Conservation (phyloP, 345 rosid species). For the Syzygium grande region DNA sequence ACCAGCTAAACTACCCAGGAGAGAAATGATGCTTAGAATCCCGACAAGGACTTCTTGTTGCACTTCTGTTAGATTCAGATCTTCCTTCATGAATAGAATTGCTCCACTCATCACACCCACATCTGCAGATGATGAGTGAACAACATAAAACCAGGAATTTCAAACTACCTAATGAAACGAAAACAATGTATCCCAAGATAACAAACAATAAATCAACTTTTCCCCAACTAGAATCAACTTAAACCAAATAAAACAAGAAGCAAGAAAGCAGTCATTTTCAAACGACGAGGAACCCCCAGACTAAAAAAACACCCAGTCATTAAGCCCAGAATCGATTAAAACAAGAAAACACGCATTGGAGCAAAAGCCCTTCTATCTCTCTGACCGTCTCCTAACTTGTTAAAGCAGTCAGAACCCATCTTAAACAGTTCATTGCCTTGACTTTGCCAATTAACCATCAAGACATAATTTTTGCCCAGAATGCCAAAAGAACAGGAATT, state of each 20-base stretch:
- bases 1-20: constrained; percentile 81
- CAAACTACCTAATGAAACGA: neutral
- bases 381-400: neutral
- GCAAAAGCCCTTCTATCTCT: neutral
- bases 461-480: neutral
- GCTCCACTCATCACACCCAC: constrained; percentile 98
- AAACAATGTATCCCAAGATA: neutral
- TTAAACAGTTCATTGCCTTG: neutral
- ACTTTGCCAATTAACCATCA: neutral
- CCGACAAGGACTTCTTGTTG: constrained; percentile 83
- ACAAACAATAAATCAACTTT: neutral
- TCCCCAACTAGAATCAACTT: neutral
- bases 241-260: neutral
- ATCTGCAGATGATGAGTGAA: constrained; percentile 34
- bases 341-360: neutral
- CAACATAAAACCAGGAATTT: neutral
- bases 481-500: neutral
- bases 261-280: neutral
- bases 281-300: neutral
- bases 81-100: constrained; percentile 76
- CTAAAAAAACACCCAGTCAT: neutral
- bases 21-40: constrained; percentile 63
- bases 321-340: neutral
- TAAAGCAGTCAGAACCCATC: neutral
- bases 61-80: constrained; percentile 66